Conservation (phyloP, 108 stramenopile species). For the Asterionellopsis glacialis region DNA sequence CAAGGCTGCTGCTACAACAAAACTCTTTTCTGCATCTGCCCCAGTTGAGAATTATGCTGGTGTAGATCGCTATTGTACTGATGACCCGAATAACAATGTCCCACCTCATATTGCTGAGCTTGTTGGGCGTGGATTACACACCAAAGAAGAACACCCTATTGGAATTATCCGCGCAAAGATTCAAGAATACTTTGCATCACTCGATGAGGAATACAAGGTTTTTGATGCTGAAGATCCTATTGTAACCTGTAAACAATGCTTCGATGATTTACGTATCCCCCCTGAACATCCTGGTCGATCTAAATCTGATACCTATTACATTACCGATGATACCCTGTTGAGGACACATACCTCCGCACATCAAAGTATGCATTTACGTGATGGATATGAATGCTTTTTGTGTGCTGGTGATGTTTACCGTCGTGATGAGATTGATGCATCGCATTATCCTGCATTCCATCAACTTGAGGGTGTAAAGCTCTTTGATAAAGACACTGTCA, state of each 20-base stretch:
- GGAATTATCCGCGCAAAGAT: slow-evolving; percentile 81
- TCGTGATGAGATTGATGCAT: slow-evolving; percentile 92
- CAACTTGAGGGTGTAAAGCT: slow-evolving; percentile 86
- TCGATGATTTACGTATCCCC: slow-evolving; percentile 75
- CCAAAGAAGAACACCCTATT: slow-evolving; percentile 72
- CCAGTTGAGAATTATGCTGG: too few relatives aligned
- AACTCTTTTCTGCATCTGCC: too few relatives aligned
- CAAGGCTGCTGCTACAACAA: too few relatives aligned
- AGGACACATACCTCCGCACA: slow-evolving; percentile 96
- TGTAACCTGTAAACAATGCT: slow-evolving; percentile 11
- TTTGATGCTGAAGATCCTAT: too few relatives aligned
- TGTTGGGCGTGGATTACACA: slow-evolving; percentile 74
- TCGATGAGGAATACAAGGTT: too few relatives aligned
- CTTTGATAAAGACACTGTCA: slow-evolving; percentile 25
- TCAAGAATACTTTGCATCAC: slow-evolving; percentile 48
- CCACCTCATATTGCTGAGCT: slow-evolving; percentile 71
- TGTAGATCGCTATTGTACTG: too few relatives aligned
- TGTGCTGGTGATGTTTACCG: slow-evolving; percentile 93
- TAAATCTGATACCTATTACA: slow-evolving; percentile 91
- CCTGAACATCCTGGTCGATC: slow-evolving; percentile 88
- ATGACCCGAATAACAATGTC: slow-evolving; percentile 71
- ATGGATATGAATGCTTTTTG: slow-evolving; percentile 72
- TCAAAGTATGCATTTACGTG: slow-evolving; percentile 82
- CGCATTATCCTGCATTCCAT: slow-evolving; percentile 95
- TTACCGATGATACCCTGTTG: slow-evolving; percentile 70